Conservation (phyloP, 2,329 filamentous ascomycete genomes). For the Xylaria sp. region DNA sequence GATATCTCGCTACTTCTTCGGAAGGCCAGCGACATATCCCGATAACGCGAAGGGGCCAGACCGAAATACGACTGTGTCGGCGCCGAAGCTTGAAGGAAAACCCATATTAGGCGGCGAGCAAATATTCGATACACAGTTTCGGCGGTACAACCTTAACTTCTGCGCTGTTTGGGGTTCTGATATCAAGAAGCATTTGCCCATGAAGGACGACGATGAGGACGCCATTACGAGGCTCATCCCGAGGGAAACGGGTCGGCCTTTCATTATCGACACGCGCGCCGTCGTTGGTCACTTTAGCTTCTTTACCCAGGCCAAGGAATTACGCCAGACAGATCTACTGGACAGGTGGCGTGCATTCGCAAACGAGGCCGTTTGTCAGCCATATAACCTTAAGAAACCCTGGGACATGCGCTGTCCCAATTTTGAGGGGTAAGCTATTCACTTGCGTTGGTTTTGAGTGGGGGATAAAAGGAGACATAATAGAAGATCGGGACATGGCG, state of each 20-base stretch:
- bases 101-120: conserved; percentile 45
- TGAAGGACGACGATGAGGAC: conserved; percentile 58
- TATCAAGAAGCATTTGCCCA: conserved; percentile 59
- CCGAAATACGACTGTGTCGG: conserved; percentile 16
- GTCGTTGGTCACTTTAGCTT: conserved; percentile 65
- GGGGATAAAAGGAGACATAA: not conserved
- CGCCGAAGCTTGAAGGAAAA: conserved; percentile 16
- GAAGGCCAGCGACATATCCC: conserved; percentile 45
- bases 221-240: conserved; percentile 55
- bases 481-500: conserved; percentile 6
- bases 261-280: conserved; percentile 64
- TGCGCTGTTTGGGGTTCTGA: conserved; percentile 64
- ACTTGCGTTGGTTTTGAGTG: not conserved
- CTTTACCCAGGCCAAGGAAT: conserved; percentile 52
- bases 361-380: conserved; percentile 59
- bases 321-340: conserved; percentile 64
- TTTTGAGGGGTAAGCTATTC: conserved; percentile 6
- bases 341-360: conserved; percentile 64
- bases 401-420: conserved; percentile 36
- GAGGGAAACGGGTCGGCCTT: conserved; percentile 52
- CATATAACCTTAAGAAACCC: conserved; percentile 36
- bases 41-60: conserved; percentile 38
- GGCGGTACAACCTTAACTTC: conserved; percentile 64
- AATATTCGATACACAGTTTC: conserved; percentile 60
- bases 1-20: conserved; percentile 60